These are phyloP conservation scores for Suhomyces prunicola DNA, from an alignment of 805 yeast genomes.

Conservation along the genomic window DNA sequence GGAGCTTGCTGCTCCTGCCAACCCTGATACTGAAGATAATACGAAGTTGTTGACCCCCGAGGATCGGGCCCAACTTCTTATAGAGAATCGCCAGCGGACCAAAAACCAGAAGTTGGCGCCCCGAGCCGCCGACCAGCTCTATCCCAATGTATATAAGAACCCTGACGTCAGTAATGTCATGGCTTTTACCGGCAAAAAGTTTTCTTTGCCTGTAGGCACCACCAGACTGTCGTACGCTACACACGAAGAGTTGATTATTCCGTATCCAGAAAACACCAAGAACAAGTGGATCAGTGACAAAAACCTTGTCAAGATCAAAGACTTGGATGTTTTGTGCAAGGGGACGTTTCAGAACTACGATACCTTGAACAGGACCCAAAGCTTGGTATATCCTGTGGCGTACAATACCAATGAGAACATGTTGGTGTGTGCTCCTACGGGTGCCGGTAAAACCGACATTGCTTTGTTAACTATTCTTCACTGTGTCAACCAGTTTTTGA, in stretches of 20 bases:
- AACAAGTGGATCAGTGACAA: slow-evolving; percentile 42
- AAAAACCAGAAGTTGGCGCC: slow-evolving; percentile 49
- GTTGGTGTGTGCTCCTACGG: slow-evolving; percentile 96
- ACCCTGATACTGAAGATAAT: slow-evolving; percentile 6
- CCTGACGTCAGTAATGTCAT: slow-evolving; percentile 36
- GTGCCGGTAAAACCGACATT: slow-evolving; percentile 97
- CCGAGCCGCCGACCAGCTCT: slow-evolving; percentile 46
- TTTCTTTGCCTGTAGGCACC: slow-evolving; percentile 78
- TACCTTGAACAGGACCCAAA: slow-evolving; percentile 81
- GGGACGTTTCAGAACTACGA: slow-evolving; percentile 81
- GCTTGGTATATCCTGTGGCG: slow-evolving; percentile 87
- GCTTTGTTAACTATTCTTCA: slow-evolving; percentile 80
- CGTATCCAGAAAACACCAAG: slow-evolving; percentile 56
- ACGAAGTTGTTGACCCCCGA: slow-evolving; percentile 45
- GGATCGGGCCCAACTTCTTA: slow-evolving; percentile 53
- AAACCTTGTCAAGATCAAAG: slow-evolving; percentile 53
- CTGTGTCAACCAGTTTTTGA: slow-evolving; percentile 68
- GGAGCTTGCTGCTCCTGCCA: slow-evolving; percentile 5
- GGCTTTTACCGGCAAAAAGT: slow-evolving; percentile 75
- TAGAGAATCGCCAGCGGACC: slow-evolving; percentile 47
- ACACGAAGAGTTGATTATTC: slow-evolving; percentile 82
- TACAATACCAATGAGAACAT: slow-evolving; percentile 91
- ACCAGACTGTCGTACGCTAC: slow-evolving; percentile 56
- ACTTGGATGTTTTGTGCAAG: slow-evolving; percentile 73
- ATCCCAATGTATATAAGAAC: slow-evolving; percentile 84